A percentile compares a stretch with the other conserved stretches of the same genome.
Evolutionary conservation across 2,329 filamentous ascomycete species (phyloP).

Genomic region (Colletotrichum phormii): DNA sequence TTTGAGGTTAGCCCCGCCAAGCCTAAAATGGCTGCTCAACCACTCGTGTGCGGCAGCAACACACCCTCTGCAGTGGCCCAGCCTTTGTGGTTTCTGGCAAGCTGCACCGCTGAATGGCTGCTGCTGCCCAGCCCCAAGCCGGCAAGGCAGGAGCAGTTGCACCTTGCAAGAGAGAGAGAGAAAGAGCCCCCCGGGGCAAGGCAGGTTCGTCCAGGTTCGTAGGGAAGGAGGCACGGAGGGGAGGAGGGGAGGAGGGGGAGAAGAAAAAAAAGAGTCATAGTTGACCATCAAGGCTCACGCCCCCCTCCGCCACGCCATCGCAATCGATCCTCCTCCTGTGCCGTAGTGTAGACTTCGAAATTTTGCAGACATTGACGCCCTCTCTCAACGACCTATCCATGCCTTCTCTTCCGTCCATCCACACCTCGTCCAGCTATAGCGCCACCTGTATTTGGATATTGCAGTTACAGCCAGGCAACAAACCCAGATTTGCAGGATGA

Average conservation of each 20-base stretch:
- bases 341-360: not conserved
- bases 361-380: not conserved
- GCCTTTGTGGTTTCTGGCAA: conserved; percentile 22
- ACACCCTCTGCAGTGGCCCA: conserved; percentile 30
- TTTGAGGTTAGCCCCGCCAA: conserved; percentile 3
- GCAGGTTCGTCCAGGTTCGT: not conserved
- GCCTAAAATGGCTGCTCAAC: conserved; percentile 20
- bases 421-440: conserved; percentile 11
- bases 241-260: not conserved
- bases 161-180: not conserved
- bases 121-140: conserved; percentile 34
- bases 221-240: no score
- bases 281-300: not conserved
- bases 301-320: conserved; percentile 21
- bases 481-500: not conserved
- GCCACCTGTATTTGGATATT: not conserved
- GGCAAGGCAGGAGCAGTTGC: conserved; percentile 20
- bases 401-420: conserved; percentile 5
- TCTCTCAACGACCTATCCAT: not conserved
- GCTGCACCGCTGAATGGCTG: conserved; percentile 21
- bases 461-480: not conserved
- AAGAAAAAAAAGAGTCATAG: conserved; percentile 10
- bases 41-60: conserved; percentile 26
- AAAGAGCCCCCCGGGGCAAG: not conserved
- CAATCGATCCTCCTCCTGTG: not conserved